Evolutionary conservation across 768 basidiomycete species (phyloP).

Genomic region (Boletus vermiculosoides): DNA sequence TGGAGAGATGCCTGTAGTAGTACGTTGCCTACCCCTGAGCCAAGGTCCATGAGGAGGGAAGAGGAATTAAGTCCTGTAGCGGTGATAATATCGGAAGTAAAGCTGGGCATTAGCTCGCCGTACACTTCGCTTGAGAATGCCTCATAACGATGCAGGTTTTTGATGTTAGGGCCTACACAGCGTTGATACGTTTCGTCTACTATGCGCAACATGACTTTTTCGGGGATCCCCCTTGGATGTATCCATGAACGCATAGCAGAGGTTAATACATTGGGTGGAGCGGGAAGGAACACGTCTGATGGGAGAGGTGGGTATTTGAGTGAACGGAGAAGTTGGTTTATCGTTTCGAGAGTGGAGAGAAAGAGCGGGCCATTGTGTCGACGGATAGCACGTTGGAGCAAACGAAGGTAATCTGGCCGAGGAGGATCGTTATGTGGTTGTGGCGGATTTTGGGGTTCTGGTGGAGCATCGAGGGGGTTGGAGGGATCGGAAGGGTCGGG

Average conservation of each 20-base stretch:
- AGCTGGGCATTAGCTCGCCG: conserved; percentile 83
- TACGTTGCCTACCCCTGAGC: conserved; percentile 85
- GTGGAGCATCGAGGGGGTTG: conserved; percentile 31
- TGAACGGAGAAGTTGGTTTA: conserved; percentile 59
- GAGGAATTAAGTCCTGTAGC: conserved; percentile 49
- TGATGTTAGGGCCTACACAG: conserved; percentile 87
- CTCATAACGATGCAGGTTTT: conserved; percentile 73
- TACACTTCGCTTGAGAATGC: conserved; percentile 85
- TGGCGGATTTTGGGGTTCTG: conserved; percentile 21
- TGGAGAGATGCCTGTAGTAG: conserved; percentile 79
- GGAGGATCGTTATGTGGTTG: conserved; percentile 17
- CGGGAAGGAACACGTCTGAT: conserved; percentile 46
- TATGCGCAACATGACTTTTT: conserved; percentile 68
- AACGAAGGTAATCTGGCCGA: conserved; percentile 47
- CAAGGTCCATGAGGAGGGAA: conserved; percentile 79
- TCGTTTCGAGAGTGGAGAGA: conserved; percentile 53
- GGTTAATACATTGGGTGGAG: conserved; percentile 49
- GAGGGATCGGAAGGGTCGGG: conserved; percentile 33
- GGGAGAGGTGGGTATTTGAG: conserved; percentile 67
- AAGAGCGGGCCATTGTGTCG: conserved; percentile 72
- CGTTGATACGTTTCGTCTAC: conserved; percentile 93
- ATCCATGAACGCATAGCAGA: conserved; percentile 47
- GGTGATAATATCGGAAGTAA: conserved; percentile 55
- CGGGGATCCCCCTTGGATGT: conserved; percentile 48
- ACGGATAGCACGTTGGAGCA: conserved; percentile 68